phyloP scores from a whole-genome alignment of 768 basidiomycete species.

The Mycena epipterygia region DNA sequence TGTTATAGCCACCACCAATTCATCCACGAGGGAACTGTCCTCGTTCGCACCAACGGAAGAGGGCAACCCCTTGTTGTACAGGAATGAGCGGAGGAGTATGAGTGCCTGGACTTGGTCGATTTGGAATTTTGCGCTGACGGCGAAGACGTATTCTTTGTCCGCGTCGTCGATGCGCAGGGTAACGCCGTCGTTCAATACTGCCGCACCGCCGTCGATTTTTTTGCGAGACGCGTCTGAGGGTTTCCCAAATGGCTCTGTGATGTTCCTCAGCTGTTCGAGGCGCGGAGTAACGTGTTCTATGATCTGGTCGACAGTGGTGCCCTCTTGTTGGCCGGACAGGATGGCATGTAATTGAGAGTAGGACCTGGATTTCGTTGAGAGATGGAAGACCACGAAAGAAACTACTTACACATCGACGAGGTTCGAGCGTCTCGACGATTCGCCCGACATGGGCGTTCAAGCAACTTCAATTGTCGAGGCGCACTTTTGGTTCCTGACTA shows the following conservation, averaged over 20 bases:
- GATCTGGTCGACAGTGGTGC: conserved; percentile 69
- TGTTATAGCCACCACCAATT: conserved; percentile 78
- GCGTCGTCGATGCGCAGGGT: conserved; percentile 73
- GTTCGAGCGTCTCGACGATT: conserved; percentile 73
- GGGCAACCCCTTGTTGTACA: conserved; percentile 83
- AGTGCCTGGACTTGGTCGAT: conserved; percentile 89
- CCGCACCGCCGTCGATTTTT: conserved; percentile 74
- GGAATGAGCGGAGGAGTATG: conserved; percentile 79
- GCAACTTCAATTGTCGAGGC: neutral
- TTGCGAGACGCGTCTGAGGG: conserved; percentile 78
- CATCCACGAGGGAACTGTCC: conserved; percentile 60
- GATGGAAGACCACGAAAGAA: conserved; percentile 4
- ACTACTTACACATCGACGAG: conserved; percentile 76
- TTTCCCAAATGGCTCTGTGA: conserved; percentile 75
- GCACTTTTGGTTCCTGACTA: too few species aligned
- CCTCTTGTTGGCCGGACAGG: conserved; percentile 72
- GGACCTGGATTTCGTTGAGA: conserved; percentile 7
- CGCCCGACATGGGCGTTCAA: conserved; percentile 60
- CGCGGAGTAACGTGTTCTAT: conserved; percentile 71
- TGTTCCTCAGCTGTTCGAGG: conserved; percentile 65
- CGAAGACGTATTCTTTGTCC: conserved; percentile 77
- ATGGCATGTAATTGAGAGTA: conserved; percentile 66
- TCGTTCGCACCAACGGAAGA: conserved; percentile 59
- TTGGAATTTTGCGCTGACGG: conserved; percentile 79
- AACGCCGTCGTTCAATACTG: conserved; percentile 78